Base-by-base conservation (phyloP, 2,329 filamentous ascomycete species). In the Verticillium tricorpus region DNA sequence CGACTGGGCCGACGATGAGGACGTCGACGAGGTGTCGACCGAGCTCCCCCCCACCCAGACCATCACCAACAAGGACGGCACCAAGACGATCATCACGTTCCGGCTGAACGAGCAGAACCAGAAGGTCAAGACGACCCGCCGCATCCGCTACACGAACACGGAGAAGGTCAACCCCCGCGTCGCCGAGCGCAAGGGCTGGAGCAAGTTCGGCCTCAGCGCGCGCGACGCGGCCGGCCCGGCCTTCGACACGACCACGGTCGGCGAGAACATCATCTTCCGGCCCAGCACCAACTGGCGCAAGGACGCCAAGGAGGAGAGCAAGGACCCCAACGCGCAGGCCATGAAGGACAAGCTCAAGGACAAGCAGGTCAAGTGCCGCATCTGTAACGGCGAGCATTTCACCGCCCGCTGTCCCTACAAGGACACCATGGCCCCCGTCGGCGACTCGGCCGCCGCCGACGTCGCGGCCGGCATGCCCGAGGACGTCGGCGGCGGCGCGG, bases 311-410 rank as follows among this genome's bases (percentile, higher is more conserved):
- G 90, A 90, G 75, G 91, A 94, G 80, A 85, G 87, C 80, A 86
- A 87, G 74, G 87, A 88, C 71, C 79, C 85, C 72, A 90, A 91
- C 77, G 88, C 89, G 71, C 87, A 90, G 79, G 84, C 83, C 71
- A 85, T 90, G 80, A 91, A 91, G 81, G 86, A 89, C 74, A 89
- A 91, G 81, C 85, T 98, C 73, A 96, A 95, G 87, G 93, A 97
- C 82, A 97, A 97, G 87, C 96, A 97, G 83, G 96, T 99, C 84
- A 98, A 98, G 86, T 99, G 95, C 80, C 91, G 95, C 85, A 98
- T 99, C 76, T 99, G 95, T 82, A 91, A 89, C 76, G 95, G 94
- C 75, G 95, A 99, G 84, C 95, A 99, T 87, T 99, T 98, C 85
- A 99, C 95, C 52, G 94, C 94, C 69, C 90, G 95, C 77, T 99